phyloP scores from a whole-genome alignment of 1,284 basidiomycete species.

The Butyriboletus appendiculatus region DNA sequence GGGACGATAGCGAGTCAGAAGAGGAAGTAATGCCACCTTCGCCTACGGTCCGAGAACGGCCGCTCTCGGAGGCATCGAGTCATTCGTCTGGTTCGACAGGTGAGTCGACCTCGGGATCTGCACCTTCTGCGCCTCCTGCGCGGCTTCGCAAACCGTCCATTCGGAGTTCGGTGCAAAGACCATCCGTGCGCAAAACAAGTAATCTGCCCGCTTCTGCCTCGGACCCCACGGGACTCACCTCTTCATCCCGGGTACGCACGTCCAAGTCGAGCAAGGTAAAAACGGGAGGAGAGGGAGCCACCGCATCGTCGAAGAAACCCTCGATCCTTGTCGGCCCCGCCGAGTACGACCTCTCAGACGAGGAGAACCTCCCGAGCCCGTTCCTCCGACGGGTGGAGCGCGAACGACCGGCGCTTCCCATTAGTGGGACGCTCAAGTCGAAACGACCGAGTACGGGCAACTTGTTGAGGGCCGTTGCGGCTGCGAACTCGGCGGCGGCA shows the following conservation, averaged over 20 bases:
- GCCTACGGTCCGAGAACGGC: slow-evolving; percentile 34
- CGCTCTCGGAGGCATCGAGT: slow-evolving; percentile 24
- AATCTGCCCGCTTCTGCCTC: slow-evolving; percentile 30
- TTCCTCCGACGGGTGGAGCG: slow-evolving; percentile 67
- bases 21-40: slow-evolving; percentile 28
- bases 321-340: slow-evolving; percentile 17
- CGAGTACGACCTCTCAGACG: slow-evolving; percentile 69
- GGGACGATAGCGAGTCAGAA: slow-evolving; percentile 29
- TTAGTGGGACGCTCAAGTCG: slow-evolving; percentile 25
- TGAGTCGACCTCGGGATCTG: slow-evolving; percentile 16
- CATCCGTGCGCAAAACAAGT: slow-evolving; percentile 17
- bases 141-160: slow-evolving; percentile 38
- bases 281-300: neutral
- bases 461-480: slow-evolving; percentile 60
- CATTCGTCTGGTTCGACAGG: slow-evolving; percentile 28
- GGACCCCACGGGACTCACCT: slow-evolving; percentile 31
- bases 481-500: slow-evolving; percentile 52
- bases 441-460: slow-evolving; percentile 53
- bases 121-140: slow-evolving; percentile 15
- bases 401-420: slow-evolving; percentile 23
- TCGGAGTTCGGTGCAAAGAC: slow-evolving; percentile 20
- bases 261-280: slow-evolving; percentile 20
- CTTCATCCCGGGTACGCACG: slow-evolving; percentile 11
- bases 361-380: slow-evolving; percentile 83
- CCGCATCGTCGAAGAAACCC: slow-evolving; percentile 10